These are phyloP conservation scores for Cetradonia linearis DNA, from an alignment of 495 filamentous ascomycete species.

Conservation along the genomic window DNA sequence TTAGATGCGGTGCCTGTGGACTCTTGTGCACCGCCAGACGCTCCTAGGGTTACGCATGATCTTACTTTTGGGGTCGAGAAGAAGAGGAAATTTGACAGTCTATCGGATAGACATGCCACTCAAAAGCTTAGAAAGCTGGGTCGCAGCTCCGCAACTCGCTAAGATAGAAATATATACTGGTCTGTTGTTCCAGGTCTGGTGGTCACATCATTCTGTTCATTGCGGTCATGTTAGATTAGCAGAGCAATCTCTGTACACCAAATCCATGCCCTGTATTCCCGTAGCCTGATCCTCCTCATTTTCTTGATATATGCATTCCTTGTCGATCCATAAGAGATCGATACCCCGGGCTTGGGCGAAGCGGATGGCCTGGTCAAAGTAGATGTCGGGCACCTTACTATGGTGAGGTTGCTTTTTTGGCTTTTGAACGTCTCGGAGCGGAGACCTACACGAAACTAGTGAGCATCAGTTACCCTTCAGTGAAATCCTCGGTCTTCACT, in stretches of 20 bases:
- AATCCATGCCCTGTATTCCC: constrained; percentile 5
- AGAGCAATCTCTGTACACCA: constrained; percentile 5
- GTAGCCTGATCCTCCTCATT: constrained; percentile 5
- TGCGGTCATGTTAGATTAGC: too few species aligned
- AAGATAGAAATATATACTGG: background rate
- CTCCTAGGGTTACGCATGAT: background rate
- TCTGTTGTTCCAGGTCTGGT: background rate
- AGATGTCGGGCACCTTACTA: constrained; percentile 5
- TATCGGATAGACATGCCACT: background rate
- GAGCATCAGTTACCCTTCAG: background rate
- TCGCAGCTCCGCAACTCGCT: background rate
- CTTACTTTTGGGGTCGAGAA: background rate
- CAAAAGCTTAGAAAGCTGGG: background rate
- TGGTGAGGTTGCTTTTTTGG: constrained; percentile 4
- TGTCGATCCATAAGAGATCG: constrained; percentile 2
- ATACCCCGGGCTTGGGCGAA: background rate
- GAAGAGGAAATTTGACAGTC: background rate
- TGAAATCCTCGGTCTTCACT: background rate
- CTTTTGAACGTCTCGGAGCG: too few species aligned
- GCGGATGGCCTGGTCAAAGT: constrained; percentile 1
- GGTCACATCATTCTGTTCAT: too few species aligned
- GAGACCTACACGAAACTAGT: too few species aligned
- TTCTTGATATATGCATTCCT: constrained; percentile 7
- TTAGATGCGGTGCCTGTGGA: background rate
- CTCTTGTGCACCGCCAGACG: background rate